Base-by-base conservation (phyloP, 768 basidiomycete genomes). In the Coprinopsis strossmayeri region DNA sequence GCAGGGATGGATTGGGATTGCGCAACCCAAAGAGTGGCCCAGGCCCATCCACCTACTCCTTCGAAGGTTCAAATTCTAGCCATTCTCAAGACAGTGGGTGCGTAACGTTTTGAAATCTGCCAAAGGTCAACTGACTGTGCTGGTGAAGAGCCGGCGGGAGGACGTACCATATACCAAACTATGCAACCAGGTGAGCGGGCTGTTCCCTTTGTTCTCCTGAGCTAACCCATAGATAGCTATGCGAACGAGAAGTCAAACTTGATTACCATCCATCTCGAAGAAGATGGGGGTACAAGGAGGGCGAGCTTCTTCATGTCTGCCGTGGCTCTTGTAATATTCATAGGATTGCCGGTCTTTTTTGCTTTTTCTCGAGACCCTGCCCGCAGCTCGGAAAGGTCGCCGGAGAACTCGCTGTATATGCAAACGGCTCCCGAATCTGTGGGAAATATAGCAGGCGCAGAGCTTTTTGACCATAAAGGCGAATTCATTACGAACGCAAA, bases 141-240 rank as follows among this genome's bases (percentile, higher is more conserved):
- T 43, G 59, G 10, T 32, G 21, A 44, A 60, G 68, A 51, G 57
- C 61, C 21, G 68, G 68, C 13, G 66, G 67, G 48, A 61, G 66
- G 34, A 69, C 67, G 26, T 69, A 69, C 53, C 68, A 69, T 55
- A 61, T 69, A 42, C 67, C 68, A 26, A 69, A 69, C 49, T 68
- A 68, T 50, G 68, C 67, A 21, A 69, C 68, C 49, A 69, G 67
- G 68, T 66, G 32, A 37, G 61, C 50, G 23, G 47, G 43, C 41
- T 45, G 43, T 15, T 11, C 26, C 5, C 15, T 18, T 28, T 21
- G 50, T 39, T 23, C 42, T 38, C 46, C 37, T 38, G 37, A 50
- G 34, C 39, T 50, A 49, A 52, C 45, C 26, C 41, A 41, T 45
- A 46, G 11, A 37, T 44, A 69, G 68, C 53, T 69, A 69, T 50